A percentile compares a stretch with the other conserved stretches of the same genome.
Conservation (phyloP, 106 monocot genomes). For the Narthecium ossifragum region DNA sequence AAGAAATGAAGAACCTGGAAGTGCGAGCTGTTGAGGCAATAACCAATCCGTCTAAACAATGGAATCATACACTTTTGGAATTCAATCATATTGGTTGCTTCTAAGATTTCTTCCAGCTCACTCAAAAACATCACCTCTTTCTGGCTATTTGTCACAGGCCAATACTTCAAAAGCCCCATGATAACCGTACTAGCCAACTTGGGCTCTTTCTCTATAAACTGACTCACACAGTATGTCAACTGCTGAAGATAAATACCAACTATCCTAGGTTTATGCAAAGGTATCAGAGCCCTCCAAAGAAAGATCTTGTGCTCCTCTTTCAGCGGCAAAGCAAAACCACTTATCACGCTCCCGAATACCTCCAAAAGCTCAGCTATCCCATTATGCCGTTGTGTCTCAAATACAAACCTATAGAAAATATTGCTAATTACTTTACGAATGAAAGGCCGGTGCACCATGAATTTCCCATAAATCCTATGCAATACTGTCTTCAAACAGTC, state of each 20-base stretch:
- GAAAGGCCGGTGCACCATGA: conserved; percentile 90
- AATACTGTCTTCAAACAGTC: conserved; percentile 78
- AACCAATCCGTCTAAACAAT: conserved; percentile 54
- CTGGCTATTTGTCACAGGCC: conserved; percentile 84
- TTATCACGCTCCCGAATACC: conserved; percentile 87
- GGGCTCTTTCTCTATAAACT: conserved; percentile 85
- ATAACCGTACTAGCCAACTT: conserved; percentile 63
- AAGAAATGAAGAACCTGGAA: conserved; percentile 59
- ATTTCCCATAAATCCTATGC: conserved; percentile 82
- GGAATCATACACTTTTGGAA: conserved; percentile 84
- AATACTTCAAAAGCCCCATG: conserved; percentile 71
- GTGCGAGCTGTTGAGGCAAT: conserved; percentile 74
- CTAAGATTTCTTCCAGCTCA: conserved; percentile 85
- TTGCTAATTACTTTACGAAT: conserved; percentile 72
- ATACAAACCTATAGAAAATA: conserved; percentile 78
- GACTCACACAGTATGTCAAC: conserved; percentile 73
- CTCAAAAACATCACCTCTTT: conserved; percentile 92
- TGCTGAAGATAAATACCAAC: conserved; percentile 78
- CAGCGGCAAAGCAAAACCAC: conserved; percentile 78
- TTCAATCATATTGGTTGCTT: conserved; percentile 42
- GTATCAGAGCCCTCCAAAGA: conserved; percentile 64
- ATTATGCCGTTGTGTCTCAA: conserved; percentile 78
- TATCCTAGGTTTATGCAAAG: conserved; percentile 71
- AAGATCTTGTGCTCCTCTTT: conserved; percentile 97
- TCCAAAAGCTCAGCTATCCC: conserved; percentile 81